Conservation (phyloP, 2,329 filamentous ascomycete species). For the Canariomyces notabilis region DNA sequence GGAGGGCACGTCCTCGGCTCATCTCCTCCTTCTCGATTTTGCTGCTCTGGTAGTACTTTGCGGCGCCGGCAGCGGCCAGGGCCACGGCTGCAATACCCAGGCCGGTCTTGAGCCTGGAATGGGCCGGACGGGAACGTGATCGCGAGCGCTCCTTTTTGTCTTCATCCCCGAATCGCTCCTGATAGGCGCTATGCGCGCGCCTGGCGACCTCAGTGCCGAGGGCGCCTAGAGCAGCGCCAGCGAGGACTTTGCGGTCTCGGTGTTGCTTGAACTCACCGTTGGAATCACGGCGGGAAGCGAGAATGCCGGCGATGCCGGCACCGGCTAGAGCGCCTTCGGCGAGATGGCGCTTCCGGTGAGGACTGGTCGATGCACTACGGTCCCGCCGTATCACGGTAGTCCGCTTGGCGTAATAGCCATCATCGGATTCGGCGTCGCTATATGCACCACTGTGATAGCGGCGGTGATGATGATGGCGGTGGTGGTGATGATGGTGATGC, state of each 20-base stretch:
- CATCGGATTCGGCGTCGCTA: conserved; percentile 34
- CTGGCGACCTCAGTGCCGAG: conserved; percentile 57
- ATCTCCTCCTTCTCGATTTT: conserved; percentile 57
- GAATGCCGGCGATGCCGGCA: conserved; percentile 55
- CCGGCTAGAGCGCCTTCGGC: conserved; percentile 62
- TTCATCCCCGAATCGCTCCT: conserved; percentile 44
- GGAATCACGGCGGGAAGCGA: conserved; percentile 49
- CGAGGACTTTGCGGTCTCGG: conserved; percentile 54
- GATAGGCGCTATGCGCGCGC: conserved; percentile 57
- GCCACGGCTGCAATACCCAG: conserved; percentile 59
- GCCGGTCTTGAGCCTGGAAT: conserved; percentile 54
- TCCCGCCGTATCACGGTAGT: conserved; percentile 47
- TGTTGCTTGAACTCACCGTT: conserved; percentile 46
- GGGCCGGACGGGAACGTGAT: conserved; percentile 34
- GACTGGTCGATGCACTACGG: conserved; percentile 40
- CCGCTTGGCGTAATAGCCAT: conserved; percentile 39
- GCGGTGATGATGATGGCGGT: conserved; percentile 34
- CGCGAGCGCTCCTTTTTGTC: conserved; percentile 36
- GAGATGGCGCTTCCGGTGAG: conserved; percentile 53
- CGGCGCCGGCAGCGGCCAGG: conserved; percentile 59
- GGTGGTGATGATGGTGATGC: conserved; percentile 31
- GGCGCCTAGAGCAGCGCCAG: conserved; percentile 58
- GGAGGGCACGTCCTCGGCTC: conserved; percentile 50
- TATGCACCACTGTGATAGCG: conserved; percentile 33
- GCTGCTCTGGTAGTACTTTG: conserved; percentile 58